These are phyloP conservation scores for Cryomyces antarcticus DNA, from an alignment of 495 filamentous ascomycete species.

Conservation along the genomic window DNA sequence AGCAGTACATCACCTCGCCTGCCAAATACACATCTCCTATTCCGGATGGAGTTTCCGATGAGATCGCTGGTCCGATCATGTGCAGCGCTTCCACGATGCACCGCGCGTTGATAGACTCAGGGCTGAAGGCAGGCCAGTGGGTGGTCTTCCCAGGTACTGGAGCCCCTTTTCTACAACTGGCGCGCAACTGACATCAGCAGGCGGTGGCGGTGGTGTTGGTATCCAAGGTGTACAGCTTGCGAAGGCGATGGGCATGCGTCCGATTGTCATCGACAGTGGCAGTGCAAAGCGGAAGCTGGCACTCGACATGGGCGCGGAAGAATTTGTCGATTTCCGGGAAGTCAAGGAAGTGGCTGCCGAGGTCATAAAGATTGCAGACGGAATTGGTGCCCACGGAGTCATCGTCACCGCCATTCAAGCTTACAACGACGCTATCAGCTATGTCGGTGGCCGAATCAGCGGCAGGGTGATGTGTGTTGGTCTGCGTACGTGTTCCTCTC, in stretches of 20 bases:
- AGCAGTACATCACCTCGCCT: constrained; percentile 9
- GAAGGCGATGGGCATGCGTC: constrained; percentile 31
- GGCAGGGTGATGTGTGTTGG: constrained; percentile 27
- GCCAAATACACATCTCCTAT: constrained; percentile 24
- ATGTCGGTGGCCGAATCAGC: constrained; percentile 23
- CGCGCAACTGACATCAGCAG: neutral
- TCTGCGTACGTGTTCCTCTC: neutral
- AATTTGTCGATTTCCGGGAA: constrained; percentile 28
- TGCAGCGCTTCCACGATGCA: constrained; percentile 24
- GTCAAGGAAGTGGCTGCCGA: constrained; percentile 17
- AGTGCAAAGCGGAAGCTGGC: constrained; percentile 21
- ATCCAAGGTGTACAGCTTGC: constrained; percentile 23
- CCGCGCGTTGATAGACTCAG: constrained; percentile 18
- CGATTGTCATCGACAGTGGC: constrained; percentile 30
- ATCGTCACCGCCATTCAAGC: constrained; percentile 23
- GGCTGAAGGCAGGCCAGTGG: constrained; percentile 21
- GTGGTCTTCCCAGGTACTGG: constrained; percentile 20
- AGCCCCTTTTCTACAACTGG: neutral
- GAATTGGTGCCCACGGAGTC: constrained; percentile 27
- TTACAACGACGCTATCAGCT: constrained; percentile 6
- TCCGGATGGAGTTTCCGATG: constrained; percentile 23
- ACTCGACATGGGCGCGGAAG: constrained; percentile 28
- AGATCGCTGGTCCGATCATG: constrained; percentile 26
- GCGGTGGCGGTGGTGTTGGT: constrained; percentile 22
- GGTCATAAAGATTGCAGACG: constrained; percentile 24